A percentile compares a stretch with the other conserved stretches of the same genome.
phyloP scores from a whole-genome alignment of 225 moss, liverwort and hornwort genomes.

The Anthoceros angustus region DNA sequence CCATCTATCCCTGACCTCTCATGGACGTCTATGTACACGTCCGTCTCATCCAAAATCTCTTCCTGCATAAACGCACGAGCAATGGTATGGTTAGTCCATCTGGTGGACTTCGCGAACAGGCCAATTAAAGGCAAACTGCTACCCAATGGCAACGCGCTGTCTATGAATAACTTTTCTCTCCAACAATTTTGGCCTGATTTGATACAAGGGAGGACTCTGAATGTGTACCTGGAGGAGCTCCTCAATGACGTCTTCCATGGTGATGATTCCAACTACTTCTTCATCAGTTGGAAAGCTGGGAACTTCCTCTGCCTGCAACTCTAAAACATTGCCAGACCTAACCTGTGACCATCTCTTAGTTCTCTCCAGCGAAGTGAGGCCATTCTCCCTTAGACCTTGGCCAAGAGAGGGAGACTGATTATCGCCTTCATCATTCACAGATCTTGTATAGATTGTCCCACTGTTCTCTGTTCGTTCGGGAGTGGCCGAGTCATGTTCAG shows the following conservation, averaged over 20 bases:
- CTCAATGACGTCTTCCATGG: slow-evolving; percentile 89
- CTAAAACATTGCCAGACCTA: slow-evolving; percentile 11
- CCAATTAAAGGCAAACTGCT: neutral
- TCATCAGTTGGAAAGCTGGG: slow-evolving; percentile 30
- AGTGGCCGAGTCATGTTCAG: neutral
- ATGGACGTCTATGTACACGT: slow-evolving; percentile 79
- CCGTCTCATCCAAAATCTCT: slow-evolving; percentile 86
- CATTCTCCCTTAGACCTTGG: slow-evolving; percentile 11
- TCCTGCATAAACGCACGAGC: slow-evolving; percentile 25
- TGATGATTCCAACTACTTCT: slow-evolving; percentile 78
- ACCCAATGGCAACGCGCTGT: neutral
- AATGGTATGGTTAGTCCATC: neutral
- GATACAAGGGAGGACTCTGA: neutral
- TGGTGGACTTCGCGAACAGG: neutral
- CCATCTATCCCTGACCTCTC: slow-evolving; percentile 38
- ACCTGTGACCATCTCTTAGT: slow-evolving; percentile 16
- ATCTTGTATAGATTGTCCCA: too few relatives aligned
- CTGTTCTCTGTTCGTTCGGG: too few relatives aligned
- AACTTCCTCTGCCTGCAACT: slow-evolving; percentile 18
- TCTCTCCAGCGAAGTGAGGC: slow-evolving; percentile 11
- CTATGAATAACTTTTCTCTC: neutral
- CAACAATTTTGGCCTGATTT: neutral
- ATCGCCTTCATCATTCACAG: too few relatives aligned
- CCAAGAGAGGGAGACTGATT: neutral
- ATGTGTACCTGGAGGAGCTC: slow-evolving; percentile 64